These are phyloP conservation scores for Udeniomyces megalosporus DNA, from an alignment of 768 basidiomycete species.

Conservation along the genomic window DNA sequence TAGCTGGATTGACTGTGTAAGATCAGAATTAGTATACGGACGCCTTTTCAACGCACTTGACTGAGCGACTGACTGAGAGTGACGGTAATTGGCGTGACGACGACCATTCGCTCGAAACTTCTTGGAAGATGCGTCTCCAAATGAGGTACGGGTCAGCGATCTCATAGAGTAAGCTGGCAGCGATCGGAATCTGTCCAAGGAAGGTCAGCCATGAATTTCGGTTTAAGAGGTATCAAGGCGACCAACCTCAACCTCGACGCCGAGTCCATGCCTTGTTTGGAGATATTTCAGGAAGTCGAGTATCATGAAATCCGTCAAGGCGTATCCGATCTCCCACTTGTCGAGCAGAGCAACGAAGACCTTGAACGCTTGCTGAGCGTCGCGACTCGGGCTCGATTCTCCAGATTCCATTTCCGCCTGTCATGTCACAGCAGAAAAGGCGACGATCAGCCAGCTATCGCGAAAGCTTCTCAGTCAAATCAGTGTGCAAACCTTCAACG, in stretches of 20 bases:
- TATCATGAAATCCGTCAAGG: conserved; percentile 58
- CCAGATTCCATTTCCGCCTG: too few relatives aligned
- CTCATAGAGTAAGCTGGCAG: conserved; percentile 76
- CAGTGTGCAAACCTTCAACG: conserved; percentile 67
- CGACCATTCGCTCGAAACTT: too few relatives aligned
- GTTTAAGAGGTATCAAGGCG: background rate
- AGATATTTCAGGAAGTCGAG: conserved; percentile 66
- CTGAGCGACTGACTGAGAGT: too few relatives aligned
- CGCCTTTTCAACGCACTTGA: too few relatives aligned
- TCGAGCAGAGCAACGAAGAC: conserved; percentile 88
- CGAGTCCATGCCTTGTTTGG: conserved; percentile 37
- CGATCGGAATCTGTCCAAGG: conserved; percentile 46
- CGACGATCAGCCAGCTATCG: background rate
- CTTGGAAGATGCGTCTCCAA: conserved; percentile 57
- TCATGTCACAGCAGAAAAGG: too few relatives aligned
- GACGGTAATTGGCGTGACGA: too few relatives aligned
- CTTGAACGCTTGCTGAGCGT: conserved; percentile 61
- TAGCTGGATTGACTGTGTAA: conserved; percentile 46
- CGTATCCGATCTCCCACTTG: conserved; percentile 87
- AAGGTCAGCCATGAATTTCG: too few relatives aligned
- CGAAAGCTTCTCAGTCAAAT: background rate
- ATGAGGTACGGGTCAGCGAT: conserved; percentile 57
- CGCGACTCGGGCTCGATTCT: too few relatives aligned
- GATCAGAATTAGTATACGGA: too few relatives aligned
- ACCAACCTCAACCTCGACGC: conserved; percentile 29